These are phyloP conservation scores for Cornus controversa DNA, from an alignment of 148 eudicot species.

Conservation along the genomic window DNA sequence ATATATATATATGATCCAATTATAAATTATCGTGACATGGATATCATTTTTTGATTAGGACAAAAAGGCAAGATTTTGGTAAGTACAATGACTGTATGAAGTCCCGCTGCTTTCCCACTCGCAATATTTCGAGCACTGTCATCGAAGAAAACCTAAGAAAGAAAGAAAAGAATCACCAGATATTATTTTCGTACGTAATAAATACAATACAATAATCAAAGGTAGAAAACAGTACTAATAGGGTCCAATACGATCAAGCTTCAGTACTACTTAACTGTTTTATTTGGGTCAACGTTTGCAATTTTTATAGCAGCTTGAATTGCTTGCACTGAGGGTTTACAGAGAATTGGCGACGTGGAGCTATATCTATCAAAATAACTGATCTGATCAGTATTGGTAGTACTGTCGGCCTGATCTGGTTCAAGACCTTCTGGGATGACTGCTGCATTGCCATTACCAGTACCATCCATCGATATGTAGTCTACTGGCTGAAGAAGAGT, in stretches of 20 bases:
- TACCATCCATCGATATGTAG: background rate
- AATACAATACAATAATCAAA: background rate
- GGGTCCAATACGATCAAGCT: background rate
- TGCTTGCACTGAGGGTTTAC: conserved; percentile 73
- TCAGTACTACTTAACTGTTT: conserved; percentile 39
- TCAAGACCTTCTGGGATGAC: background rate
- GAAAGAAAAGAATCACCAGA: background rate
- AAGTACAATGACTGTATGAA: conserved; percentile 83
- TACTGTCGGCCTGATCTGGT: background rate
- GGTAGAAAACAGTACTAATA: background rate
- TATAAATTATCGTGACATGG: background rate
- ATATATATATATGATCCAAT: background rate
- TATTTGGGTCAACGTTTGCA: conserved; percentile 68
- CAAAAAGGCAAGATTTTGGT: background rate
- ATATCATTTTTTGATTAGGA: background rate
- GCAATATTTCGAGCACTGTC: conserved; percentile 82
- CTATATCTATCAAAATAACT: background rate
- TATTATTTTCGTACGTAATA: background rate
- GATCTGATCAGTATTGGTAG: background rate
- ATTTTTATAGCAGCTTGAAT: conserved; percentile 70
- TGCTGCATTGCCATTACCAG: background rate
- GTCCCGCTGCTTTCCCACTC: conserved; percentile 86
- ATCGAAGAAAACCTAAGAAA: conserved; percentile 79
- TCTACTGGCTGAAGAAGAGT: background rate
- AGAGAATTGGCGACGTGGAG: conserved; percentile 35